A percentile compares a stretch with the other conserved stretches of the same genome.
Conservation (phyloP, 139 green algal genomes). For the Volvox reticuliferus region DNA sequence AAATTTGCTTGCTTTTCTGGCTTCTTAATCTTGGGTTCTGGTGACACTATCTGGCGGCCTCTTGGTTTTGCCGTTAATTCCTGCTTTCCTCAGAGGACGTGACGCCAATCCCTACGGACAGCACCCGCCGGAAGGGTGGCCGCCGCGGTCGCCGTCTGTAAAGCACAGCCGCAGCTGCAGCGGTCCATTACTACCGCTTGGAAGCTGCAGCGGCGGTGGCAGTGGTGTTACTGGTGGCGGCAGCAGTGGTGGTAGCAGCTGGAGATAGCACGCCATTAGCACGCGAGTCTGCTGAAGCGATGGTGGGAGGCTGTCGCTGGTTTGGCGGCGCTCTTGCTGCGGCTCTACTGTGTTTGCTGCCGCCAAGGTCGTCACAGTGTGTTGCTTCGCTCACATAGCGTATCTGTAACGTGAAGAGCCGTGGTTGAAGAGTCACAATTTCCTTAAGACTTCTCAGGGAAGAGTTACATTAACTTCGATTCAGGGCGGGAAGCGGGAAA, state of each 20-base stretch:
- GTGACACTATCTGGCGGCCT: no score
- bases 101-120: slow-evolving; percentile 98
- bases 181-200: background rate
- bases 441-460: no score
- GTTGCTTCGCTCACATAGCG: background rate
- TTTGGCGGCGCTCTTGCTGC: background rate
- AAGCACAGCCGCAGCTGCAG: background rate
- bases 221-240: background rate
- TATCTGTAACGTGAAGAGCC: slow-evolving; percentile 24
- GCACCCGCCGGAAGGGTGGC: slow-evolving; percentile 97
- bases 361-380: background rate
- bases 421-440: background rate
- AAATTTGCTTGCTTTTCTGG: no score
- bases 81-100: slow-evolving; percentile 95
- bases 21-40: no score
- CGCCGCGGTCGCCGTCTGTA: slow-evolving; percentile 96
- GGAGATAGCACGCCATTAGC: background rate
- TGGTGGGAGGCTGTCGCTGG: background rate
- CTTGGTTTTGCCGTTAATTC: no score
- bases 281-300: background rate
- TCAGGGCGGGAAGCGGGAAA: no score
- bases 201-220: background rate
- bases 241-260: background rate
- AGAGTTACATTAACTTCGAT: no score
- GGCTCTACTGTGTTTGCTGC: background rate